Conservation (phyloP, 371 early-diverging fungal genomes). For the Mortierella sp. region DNA sequence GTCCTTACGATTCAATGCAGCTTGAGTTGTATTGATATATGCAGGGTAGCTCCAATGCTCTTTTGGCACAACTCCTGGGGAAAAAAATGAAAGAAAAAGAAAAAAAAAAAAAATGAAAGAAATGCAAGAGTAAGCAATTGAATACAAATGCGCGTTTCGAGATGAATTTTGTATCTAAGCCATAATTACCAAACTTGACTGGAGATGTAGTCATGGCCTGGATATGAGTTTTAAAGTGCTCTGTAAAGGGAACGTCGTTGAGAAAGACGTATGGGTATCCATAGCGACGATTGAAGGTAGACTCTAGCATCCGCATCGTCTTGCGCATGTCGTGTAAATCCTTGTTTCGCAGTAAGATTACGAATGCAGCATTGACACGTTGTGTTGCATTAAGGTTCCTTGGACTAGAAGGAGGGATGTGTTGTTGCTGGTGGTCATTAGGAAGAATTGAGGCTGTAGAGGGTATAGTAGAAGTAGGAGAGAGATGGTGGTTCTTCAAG, state of each 20-base stretch:
- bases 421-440: conserved; percentile 4
- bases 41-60: conserved; percentile 82
- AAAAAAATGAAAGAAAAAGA: background rate
- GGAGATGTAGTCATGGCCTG: conserved; percentile 69
- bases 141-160: too few species aligned
- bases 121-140: background rate
- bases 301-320: conserved; percentile 85
- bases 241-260: conserved; percentile 86
- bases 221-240: conserved; percentile 73
- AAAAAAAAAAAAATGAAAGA: background rate
- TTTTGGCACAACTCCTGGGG: conserved; percentile 69
- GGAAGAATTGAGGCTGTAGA: background rate
- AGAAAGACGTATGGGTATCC: conserved; percentile 94
- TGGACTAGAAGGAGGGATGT: background rate
- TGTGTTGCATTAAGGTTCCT: background rate
- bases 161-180: background rate
- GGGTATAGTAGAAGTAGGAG: background rate
- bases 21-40: conserved; percentile 73
- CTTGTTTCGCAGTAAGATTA: conserved; percentile 79
- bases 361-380: conserved; percentile 58
- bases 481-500: background rate
- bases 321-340: conserved; percentile 80
- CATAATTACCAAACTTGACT: conserved; percentile 63
- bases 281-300: conserved; percentile 85
- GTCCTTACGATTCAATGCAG: conserved; percentile 65